Conservation (phyloP, 116 monocot species). For the Phalaenopsis hybrid region DNA sequence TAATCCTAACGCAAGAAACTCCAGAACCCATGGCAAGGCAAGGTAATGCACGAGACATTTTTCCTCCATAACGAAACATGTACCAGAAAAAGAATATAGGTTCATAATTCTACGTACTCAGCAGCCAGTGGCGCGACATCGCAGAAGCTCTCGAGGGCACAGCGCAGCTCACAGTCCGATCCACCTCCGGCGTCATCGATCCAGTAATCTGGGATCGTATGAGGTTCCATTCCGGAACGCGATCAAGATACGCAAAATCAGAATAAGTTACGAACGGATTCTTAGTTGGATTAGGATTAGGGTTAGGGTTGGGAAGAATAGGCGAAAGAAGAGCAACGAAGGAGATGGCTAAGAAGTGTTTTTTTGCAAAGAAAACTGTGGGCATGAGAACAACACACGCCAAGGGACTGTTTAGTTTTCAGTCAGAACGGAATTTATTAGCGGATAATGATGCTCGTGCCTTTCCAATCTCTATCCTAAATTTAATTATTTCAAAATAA, state of each 20-base stretch:
- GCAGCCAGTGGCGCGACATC: slow-evolving; percentile 16
- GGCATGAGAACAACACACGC: neutral
- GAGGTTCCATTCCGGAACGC: slow-evolving; percentile 23
- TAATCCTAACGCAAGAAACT: neutral
- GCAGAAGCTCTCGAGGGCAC: slow-evolving; percentile 40
- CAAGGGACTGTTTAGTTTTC: neutral
- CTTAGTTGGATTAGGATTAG: neutral
- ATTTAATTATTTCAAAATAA: no score
- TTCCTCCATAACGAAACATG: neutral
- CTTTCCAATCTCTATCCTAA: no score
- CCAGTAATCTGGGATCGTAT: slow-evolving; percentile 41
- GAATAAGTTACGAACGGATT: neutral
- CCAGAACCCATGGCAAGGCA: neutral
- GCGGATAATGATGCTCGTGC: no score
- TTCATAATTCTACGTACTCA: slow-evolving; percentile 19
- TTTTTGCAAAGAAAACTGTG: neutral
- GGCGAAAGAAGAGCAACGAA: neutral
- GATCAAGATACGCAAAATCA: neutral
- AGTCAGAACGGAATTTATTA: neutral
- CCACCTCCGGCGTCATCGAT: slow-evolving; percentile 38
- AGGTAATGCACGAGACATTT: neutral
- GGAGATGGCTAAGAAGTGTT: neutral
- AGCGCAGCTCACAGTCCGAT: slow-evolving; percentile 41
- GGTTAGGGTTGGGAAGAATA: neutral
- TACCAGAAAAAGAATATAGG: neutral